Evolutionary conservation across 768 basidiomycete genomes (phyloP), one percentile per base, ranked within the genome.

Genomic region (Rhizopogon vesiculosus): DNA sequence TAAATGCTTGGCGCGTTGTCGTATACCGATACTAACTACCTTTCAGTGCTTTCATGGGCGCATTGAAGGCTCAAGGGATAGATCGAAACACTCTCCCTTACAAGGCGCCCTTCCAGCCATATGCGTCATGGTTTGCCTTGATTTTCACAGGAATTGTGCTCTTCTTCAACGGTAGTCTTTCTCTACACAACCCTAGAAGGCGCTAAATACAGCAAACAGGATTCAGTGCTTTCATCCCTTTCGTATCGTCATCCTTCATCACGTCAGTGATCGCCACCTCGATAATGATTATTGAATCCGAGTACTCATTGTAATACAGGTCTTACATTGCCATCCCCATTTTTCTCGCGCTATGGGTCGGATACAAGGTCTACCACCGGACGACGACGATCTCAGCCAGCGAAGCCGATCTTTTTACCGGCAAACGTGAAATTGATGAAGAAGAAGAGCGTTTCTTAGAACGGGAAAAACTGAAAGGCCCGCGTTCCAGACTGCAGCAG

Each of bases 21-120:
- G 51, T 33, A 29, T 18, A 51, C 39, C 48, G 55, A 29, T 43
- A 38, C 56, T 29, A 58, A 55, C 43, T 38, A 35, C 18, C 15
- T 55, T 53, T 42, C 60, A 53, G 63, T 56, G 61, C 54, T 7
- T 65, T 61, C 49, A 57, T 59, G 53, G n/a, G 59, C 57, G 58
- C 65, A 45, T 46, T 58, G 59, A 66, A 70, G 42, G 72, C 69
- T 4, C 76, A 77, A 42, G 76, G 74, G 15, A 67, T 72, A 54
- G 73, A 72, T 19, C 68, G 78, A 45, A 74, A 78, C 44, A 67
- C 68, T 15, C 64, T 80, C 6, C 77, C 79, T 3, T 78, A 77
- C 61, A 77, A 80, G 65, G 83, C 80, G 7, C 83, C 84, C n/a
- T 82, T 84, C 64, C 81, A 81, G 63, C 82, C 82, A 25, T 84